phyloP scores from a whole-genome alignment of 1,284 basidiomycete species.

The Peniophora sp. region DNA sequence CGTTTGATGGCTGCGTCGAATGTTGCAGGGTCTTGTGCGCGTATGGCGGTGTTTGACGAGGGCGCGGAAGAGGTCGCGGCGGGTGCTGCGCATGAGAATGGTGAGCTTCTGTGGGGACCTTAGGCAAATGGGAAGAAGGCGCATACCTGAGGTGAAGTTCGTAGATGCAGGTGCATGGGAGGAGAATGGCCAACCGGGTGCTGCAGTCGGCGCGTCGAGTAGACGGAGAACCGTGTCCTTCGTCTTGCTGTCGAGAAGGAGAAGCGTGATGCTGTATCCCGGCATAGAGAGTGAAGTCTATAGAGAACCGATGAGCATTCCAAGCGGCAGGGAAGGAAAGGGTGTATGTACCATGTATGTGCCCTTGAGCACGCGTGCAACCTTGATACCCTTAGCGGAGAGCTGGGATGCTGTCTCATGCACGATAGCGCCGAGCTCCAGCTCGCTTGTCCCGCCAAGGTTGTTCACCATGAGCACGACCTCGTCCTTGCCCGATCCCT shows the following conservation, averaged over 20 bases:
- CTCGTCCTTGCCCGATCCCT: constrained; percentile 65
- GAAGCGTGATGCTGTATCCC: constrained; percentile 84
- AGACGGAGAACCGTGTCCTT: constrained; percentile 58
- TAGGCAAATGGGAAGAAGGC: constrained; percentile 13
- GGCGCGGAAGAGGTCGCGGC: constrained; percentile 11
- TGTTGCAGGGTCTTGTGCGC: constrained; percentile 32
- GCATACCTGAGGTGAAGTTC: constrained; percentile 19
- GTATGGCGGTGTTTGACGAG: constrained; percentile 18
- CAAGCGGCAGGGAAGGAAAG: constrained; percentile 1
- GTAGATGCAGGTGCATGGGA: constrained; percentile 31
- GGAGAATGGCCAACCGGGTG: constrained; percentile 82
- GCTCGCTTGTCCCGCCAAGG: constrained; percentile 79
- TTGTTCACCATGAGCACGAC: constrained; percentile 74
- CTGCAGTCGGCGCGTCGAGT: constrained; percentile 68
- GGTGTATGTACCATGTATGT: constrained; percentile 78
- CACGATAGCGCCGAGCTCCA: constrained; percentile 73
- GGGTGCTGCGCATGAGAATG: too few species aligned
- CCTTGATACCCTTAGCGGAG: constrained; percentile 44
- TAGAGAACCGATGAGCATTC: not conserved
- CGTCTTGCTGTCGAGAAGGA: constrained; percentile 52
- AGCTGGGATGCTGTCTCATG: constrained; percentile 54
- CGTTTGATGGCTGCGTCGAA: constrained; percentile 55
- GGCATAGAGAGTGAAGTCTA: constrained; percentile 92
- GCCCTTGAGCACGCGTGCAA: constrained; percentile 65
- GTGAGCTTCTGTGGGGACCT: too few species aligned